Evolutionary conservation across 306 rosid species (phyloP), one percentile per base, ranked within the genome.

Genomic region (Astragalus glycyphyllos): DNA sequence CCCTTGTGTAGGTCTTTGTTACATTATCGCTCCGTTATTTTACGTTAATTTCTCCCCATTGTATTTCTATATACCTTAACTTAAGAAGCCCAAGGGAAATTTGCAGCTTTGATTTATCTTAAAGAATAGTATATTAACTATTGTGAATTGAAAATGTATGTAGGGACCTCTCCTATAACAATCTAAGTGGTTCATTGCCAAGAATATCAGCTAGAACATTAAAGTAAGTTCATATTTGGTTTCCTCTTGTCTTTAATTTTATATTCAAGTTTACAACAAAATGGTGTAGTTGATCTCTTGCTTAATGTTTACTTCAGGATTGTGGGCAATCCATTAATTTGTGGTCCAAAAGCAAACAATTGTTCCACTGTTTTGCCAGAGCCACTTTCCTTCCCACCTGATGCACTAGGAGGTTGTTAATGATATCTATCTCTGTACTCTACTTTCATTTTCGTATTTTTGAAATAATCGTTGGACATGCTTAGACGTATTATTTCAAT

Each of bases 161-260:
- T 48, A 95, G 99, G 81, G 99, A 95, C 84, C 89, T 95, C 41
- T 95, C 99, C 69, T 91, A 82, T 75, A 95, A 95, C 86, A 95
- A 95, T 83, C 72, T 95, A 76, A 91, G 89, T 49, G 96, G 99
- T 70, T 74, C 96, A 63, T 74, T 95, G 83, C 97, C 99, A 38
- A 86, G 90, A 75, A 74, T 91, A 70, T 76, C 92, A 13, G 92
- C 99, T 69, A 87, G 99, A 86, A 95, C 99, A 49, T 91, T 95
- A 81, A 95, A 91, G 99, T 95, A 74, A 86, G 92, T 71, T 48
- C 58, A 32, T 60, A 58, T 68, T 8, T 50, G 58, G 11, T 72
- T 72, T 53, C 50, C 23, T 32, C 0, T 55, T 15, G 5, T 60
- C n/a, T 56, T 59, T 26, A 26, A 23, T 50, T 41, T 70, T 46